Conservation (phyloP, 1,139 yeast genomes). For the Meyerozyma athensensis region DNA sequence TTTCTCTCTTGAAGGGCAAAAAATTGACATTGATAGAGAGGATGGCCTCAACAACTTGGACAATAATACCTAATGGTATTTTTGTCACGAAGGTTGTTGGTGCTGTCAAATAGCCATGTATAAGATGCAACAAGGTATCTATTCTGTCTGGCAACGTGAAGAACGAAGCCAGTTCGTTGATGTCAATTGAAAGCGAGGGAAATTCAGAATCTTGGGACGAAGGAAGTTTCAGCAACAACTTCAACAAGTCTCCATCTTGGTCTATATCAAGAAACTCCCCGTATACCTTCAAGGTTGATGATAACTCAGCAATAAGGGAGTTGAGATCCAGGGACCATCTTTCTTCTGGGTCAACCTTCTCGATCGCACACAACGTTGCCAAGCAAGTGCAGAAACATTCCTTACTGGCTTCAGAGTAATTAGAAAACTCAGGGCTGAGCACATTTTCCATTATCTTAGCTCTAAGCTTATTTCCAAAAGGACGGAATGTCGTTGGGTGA, state of each 20-base stretch:
- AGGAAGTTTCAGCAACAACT: constrained; percentile 32
- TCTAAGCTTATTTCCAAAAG: constrained; percentile 62
- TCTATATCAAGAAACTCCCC: constrained; percentile 52
- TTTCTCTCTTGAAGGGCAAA: constrained; percentile 51
- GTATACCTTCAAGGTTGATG: constrained; percentile 50
- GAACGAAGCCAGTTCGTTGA: constrained; percentile 49
- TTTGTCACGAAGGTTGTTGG: constrained; percentile 45
- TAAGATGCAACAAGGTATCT: constrained; percentile 38
- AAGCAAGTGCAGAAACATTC: constrained; percentile 42
- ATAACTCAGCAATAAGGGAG: constrained; percentile 40
- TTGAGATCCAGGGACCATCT: constrained; percentile 45
- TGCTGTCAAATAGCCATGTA: constrained; percentile 40
- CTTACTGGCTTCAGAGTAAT: constrained; percentile 36
- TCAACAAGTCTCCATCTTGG: constrained; percentile 46
- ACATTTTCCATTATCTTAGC: constrained; percentile 37
- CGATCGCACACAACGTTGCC: constrained; percentile 55
- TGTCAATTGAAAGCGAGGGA: constrained; percentile 50
- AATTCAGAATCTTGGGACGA: constrained; percentile 24
- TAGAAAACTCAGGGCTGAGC: constrained; percentile 21
- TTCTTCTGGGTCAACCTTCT: constrained; percentile 46
- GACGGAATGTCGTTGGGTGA: constrained; percentile 80
- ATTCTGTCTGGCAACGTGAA: constrained; percentile 49
- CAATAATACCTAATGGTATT: constrained; percentile 55
- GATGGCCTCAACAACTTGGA: constrained; percentile 46
- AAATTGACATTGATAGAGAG: constrained; percentile 51